Evolutionary conservation across 257 asterid species (phyloP).

Genomic region (Nicotiana otophora): DNA sequence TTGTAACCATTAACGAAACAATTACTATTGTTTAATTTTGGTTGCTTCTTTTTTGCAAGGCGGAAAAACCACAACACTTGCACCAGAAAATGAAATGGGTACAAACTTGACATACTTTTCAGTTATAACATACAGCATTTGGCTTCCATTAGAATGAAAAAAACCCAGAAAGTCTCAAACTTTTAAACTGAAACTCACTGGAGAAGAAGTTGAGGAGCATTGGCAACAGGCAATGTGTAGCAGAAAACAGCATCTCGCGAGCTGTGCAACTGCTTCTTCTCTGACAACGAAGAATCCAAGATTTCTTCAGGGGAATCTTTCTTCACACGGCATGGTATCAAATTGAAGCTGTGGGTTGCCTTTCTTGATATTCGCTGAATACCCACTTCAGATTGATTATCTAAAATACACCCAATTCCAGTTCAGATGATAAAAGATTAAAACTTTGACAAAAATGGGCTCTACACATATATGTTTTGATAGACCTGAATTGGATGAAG

Average conservation of each 20-base stretch:
- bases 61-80: background rate
- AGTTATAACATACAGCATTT: background rate
- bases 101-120: background rate
- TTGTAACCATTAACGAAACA: background rate
- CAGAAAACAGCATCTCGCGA: slow-evolving; percentile 47
- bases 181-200: slow-evolving; percentile 32
- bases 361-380: slow-evolving; percentile 57
- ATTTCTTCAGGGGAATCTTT: slow-evolving; percentile 25
- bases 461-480: background rate
- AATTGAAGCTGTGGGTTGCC: slow-evolving; percentile 55
- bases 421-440: background rate
- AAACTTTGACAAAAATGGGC: background rate
- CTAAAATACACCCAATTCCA: slow-evolving; percentile 27
- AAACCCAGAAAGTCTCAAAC: background rate
- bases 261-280: background rate
- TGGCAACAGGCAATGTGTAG: slow-evolving; percentile 56
- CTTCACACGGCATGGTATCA: slow-evolving; percentile 45
- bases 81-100: background rate
- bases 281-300: slow-evolving; percentile 24
- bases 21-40: background rate
- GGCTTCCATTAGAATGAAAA: background rate
- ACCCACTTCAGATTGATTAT: slow-evolving; percentile 33
- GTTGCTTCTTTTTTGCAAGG: background rate
- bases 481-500: slow-evolving; percentile 34
- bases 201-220: slow-evolving; percentile 47